Percentiles rank a stretch among this genome's conserved stretches.
Evolutionary conservation across 192 early-diverging fungal species (phyloP).

Genomic region (Coemansia sp.): DNA sequence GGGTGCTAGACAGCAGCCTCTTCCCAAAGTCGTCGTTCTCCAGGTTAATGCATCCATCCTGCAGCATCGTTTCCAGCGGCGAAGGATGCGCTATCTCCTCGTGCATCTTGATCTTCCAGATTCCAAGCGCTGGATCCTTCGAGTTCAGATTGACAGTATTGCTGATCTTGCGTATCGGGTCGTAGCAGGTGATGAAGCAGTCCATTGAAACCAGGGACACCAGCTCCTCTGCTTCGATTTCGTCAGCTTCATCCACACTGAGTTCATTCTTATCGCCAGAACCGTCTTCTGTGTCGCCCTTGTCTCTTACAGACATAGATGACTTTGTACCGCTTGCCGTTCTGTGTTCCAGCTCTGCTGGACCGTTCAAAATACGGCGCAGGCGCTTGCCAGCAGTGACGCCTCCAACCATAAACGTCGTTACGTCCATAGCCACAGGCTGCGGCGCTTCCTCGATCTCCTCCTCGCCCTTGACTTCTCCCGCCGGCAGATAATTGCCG

Average conservation of each 20-base stretch:
- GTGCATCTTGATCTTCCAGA: slow-evolving; percentile 57
- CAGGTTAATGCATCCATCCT: slow-evolving; percentile 8
- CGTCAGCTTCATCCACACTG: background rate
- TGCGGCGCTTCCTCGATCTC: slow-evolving; percentile 55
- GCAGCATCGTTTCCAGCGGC: slow-evolving; percentile 24
- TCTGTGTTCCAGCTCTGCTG: background rate
- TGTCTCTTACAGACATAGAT: background rate
- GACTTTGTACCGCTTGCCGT: background rate
- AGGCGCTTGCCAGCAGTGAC: slow-evolving; percentile 40
- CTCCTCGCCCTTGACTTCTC: slow-evolving; percentile 31
- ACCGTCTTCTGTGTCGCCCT: background rate
- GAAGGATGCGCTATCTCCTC: slow-evolving; percentile 43
- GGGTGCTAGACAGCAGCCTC: slow-evolving; percentile 24
- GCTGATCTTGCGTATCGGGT: slow-evolving; percentile 42
- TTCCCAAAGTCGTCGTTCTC: slow-evolving; percentile 3
- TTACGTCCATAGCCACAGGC: slow-evolving; percentile 50
- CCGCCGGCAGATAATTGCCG: slow-evolving; percentile 10
- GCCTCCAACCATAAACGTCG: slow-evolving; percentile 52
- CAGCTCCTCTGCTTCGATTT: slow-evolving; percentile 16
- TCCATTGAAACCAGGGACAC: slow-evolving; percentile 55
- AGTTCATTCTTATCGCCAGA: background rate
- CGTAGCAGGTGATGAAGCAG: slow-evolving; percentile 45
- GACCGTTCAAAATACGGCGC: slow-evolving; percentile 27
- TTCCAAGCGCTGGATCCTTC: slow-evolving; percentile 48
- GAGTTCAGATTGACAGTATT: slow-evolving; percentile 38